phyloP scores from a whole-genome alignment of 2,329 filamentous ascomycete genomes.

The Penicillium sp. region DNA sequence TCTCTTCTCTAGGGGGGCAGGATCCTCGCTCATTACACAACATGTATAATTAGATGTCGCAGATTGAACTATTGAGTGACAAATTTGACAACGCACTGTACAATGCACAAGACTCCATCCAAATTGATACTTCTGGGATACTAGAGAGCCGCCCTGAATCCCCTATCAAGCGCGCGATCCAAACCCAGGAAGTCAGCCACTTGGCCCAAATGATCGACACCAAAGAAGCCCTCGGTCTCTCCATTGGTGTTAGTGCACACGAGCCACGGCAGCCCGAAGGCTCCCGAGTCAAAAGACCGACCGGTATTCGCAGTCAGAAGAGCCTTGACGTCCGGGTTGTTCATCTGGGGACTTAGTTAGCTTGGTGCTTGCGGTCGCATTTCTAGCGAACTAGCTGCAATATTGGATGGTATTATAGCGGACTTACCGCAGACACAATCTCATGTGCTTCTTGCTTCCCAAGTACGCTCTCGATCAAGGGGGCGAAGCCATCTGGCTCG shows the following conservation, averaged over 20 bases:
- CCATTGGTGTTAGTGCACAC: constrained; percentile 48
- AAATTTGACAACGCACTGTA: not conserved
- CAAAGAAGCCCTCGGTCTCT: constrained; percentile 50
- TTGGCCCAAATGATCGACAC: constrained; percentile 52
- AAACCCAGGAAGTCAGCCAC: constrained; percentile 47
- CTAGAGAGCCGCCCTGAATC: constrained; percentile 26
- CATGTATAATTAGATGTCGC: not conserved
- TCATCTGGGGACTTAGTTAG: constrained; percentile 10
- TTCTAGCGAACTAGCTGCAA: not conserved
- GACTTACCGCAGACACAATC: constrained; percentile 36
- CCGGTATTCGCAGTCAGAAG: constrained; percentile 44
- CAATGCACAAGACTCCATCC: not conserved
- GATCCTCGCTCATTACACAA: not conserved
- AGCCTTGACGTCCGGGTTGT: constrained; percentile 40
- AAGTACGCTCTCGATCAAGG: constrained; percentile 40
- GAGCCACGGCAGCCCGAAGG: constrained; percentile 56
- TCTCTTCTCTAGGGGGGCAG: not conserved
- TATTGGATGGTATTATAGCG: no score
- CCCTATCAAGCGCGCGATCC: constrained; percentile 29
- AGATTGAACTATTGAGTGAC: not conserved
- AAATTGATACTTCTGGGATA: not conserved
- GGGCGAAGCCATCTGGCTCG: constrained; percentile 38
- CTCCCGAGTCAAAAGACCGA: constrained; percentile 47
- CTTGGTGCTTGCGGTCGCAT: not conserved
- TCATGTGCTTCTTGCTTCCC: constrained; percentile 38